Evolutionary conservation across 495 filamentous ascomycete species (phyloP).

Genomic region (Neurospora sp.): DNA sequence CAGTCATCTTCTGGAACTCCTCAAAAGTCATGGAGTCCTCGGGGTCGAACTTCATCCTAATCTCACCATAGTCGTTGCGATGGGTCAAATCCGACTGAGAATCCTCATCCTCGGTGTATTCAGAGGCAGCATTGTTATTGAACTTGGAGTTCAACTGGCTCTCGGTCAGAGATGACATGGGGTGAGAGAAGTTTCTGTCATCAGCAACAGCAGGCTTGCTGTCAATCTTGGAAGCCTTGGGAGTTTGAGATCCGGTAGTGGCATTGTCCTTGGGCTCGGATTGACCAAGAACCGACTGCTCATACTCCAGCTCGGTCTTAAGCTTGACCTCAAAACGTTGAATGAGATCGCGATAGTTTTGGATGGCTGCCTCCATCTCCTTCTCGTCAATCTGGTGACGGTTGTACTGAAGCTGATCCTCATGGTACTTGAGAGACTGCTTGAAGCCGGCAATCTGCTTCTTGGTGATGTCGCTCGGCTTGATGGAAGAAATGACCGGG

Average conservation of each 20-base stretch:
- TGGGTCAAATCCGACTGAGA: not conserved
- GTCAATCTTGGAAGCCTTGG: not conserved
- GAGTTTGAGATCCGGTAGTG: not conserved
- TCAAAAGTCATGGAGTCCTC: not conserved
- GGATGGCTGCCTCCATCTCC: constrained; percentile 22
- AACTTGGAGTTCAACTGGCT: not conserved
- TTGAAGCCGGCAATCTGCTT: constrained; percentile 38
- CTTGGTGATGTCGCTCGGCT: constrained; percentile 37
- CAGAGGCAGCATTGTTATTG: not conserved
- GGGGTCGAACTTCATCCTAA: not conserved
- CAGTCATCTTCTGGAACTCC: not conserved
- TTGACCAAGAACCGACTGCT: constrained; percentile 20
- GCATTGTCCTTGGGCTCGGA: constrained; percentile 8
- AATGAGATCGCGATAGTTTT: constrained; percentile 24
- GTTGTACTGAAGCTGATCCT: constrained; percentile 38
- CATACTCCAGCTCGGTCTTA: constrained; percentile 26
- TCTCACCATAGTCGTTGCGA: not conserved
- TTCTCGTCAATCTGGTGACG: constrained; percentile 42
- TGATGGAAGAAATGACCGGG: constrained; percentile 32
- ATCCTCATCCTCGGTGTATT: not conserved
- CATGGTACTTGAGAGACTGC: constrained; percentile 33
- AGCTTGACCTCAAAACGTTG: constrained; percentile 28
- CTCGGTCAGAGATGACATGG: not conserved
- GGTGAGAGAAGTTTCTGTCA: not conserved
- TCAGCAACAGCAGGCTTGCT: not conserved